phyloP scores from a whole-genome alignment of 148 eudicot species.

The Amaranthus palmeri region DNA sequence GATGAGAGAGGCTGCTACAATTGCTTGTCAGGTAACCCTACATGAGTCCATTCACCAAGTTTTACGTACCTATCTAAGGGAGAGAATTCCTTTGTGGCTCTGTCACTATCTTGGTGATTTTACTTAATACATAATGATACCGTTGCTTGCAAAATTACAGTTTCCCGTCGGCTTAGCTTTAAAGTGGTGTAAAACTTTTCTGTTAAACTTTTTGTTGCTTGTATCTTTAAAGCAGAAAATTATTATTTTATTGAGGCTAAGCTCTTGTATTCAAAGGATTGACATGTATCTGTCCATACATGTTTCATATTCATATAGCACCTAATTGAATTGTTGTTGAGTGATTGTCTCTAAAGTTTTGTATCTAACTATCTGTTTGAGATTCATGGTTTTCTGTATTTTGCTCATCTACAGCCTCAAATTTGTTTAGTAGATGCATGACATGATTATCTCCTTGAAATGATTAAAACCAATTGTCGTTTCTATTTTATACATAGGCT shows the following conservation, averaged over 20 bases:
- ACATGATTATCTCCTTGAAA: background rate
- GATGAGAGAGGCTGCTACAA: slow-evolving; percentile 81
- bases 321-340: background rate
- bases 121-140: background rate
- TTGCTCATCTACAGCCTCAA: background rate
- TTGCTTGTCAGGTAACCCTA: slow-evolving; percentile 67
- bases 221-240: background rate
- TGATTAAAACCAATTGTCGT: slow-evolving; percentile 11
- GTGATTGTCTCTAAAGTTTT: background rate
- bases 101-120: background rate
- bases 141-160: background rate
- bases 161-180: slow-evolving; percentile 1
- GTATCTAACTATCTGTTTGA: background rate
- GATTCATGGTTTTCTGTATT: background rate
- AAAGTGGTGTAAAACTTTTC: background rate
- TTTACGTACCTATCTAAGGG: background rate
- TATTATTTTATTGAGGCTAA: background rate
- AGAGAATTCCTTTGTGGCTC: background rate
- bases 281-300: background rate
- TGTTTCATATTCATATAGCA: background rate
- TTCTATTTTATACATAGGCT: slow-evolving; percentile 43
- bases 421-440: background rate
- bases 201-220: background rate
- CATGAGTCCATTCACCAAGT: background rate
- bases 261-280: background rate